Conservation (phyloP, 192 early-diverging fungal species). For the Backusella tarrabulga region DNA sequence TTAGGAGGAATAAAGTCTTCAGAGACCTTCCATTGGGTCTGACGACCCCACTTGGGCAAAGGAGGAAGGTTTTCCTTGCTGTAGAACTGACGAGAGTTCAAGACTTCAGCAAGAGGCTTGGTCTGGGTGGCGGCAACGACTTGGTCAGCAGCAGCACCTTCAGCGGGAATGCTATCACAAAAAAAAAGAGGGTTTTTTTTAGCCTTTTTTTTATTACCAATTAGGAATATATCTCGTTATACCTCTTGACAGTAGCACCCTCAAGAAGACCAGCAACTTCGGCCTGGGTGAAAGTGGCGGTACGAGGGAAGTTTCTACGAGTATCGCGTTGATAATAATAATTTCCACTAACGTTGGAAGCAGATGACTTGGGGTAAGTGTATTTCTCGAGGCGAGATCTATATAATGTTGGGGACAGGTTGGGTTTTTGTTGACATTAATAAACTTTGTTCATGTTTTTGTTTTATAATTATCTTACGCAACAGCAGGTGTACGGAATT, state of each 20-base stretch:
- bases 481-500: slow-evolving; percentile 68
- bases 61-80: slow-evolving; percentile 15
- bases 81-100: slow-evolving; percentile 30
- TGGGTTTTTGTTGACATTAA: background rate
- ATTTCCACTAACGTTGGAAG: slow-evolving; percentile 76
- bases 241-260: slow-evolving; percentile 34
- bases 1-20: slow-evolving; percentile 33
- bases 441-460: background rate
- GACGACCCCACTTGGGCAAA: slow-evolving; percentile 28
- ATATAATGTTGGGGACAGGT: slow-evolving; percentile 9
- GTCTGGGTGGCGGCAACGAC: slow-evolving; percentile 17
- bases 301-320: slow-evolving; percentile 88
- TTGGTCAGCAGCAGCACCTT: slow-evolving; percentile 14
- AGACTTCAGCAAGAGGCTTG: slow-evolving; percentile 35
- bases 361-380: slow-evolving; percentile 49
- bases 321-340: slow-evolving; percentile 90
- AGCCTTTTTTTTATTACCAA: background rate
- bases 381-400: slow-evolving; percentile 54
- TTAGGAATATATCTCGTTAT: background rate
- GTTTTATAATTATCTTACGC: slow-evolving; percentile 39
- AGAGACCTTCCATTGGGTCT: slow-evolving; percentile 33
- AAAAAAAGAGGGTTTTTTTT: background rate
- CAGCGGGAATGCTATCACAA: slow-evolving; percentile 18
- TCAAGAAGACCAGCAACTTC: slow-evolving; percentile 70
- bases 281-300: slow-evolving; percentile 75